phyloP scores from a whole-genome alignment of 306 rosid genomes.

The Castanopsis chinensis region DNA sequence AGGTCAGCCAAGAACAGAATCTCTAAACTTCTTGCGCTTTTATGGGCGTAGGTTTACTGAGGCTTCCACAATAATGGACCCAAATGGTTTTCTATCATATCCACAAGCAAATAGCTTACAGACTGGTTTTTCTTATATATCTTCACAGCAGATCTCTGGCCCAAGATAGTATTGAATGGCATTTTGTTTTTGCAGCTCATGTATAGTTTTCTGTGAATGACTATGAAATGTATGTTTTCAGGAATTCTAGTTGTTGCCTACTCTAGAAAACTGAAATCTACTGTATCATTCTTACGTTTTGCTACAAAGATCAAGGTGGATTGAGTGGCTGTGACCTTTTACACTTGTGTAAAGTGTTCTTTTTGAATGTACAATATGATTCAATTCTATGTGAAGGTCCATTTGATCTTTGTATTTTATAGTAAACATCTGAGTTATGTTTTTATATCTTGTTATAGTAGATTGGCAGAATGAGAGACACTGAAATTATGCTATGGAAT shows the following conservation, averaged over 20 bases:
- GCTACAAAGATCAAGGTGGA: slow-evolving; percentile 2
- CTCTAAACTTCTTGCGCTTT: slow-evolving; percentile 73
- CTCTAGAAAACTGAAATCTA: background rate
- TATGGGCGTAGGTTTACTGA: slow-evolving; percentile 76
- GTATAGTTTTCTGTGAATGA: slow-evolving; percentile 20
- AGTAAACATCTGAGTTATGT: background rate
- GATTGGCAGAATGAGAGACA: background rate
- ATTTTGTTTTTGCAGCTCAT: background rate
- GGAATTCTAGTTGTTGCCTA: background rate
- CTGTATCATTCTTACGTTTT: slow-evolving; percentile 6
- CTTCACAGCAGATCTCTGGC: slow-evolving; percentile 83
- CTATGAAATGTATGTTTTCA: slow-evolving; percentile 11
- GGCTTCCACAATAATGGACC: slow-evolving; percentile 57
- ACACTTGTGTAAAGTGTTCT: slow-evolving; percentile 6
- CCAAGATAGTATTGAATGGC: slow-evolving; percentile 58
- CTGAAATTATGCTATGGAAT: background rate
- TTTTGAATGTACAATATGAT: background rate
- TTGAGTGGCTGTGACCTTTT: background rate
- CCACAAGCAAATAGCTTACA: slow-evolving; percentile 39
- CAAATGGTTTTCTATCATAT: slow-evolving; percentile 17
- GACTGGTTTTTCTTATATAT: slow-evolving; percentile 48
- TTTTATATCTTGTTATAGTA: background rate
- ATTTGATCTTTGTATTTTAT: background rate
- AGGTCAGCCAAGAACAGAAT: slow-evolving; percentile 65
- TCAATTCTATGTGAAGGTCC: background rate